Conservation (phyloP, 345 rosid species). For the Gossypium arboreum region DNA sequence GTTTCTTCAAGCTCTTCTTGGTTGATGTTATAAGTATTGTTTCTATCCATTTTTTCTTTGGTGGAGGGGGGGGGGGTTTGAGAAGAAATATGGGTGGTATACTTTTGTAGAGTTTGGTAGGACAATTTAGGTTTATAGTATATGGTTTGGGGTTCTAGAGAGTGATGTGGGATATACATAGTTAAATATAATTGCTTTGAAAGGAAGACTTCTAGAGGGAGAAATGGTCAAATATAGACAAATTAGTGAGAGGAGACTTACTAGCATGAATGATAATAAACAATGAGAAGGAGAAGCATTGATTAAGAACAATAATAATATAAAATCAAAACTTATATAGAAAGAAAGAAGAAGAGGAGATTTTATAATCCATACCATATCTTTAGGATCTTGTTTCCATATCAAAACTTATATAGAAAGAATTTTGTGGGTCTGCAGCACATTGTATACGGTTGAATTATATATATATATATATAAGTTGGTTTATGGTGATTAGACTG, state of each 20-base stretch:
- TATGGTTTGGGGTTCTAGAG: background rate
- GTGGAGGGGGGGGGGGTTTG: background rate
- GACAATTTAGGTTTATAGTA: background rate
- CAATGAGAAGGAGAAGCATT: background rate
- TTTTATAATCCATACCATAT: no score
- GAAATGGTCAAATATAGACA: background rate
- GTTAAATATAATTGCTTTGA: background rate
- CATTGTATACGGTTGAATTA: no score
- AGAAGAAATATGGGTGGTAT: no score
- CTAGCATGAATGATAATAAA: background rate
- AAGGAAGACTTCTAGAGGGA: background rate
- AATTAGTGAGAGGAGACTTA: background rate
- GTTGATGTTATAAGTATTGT: background rate
- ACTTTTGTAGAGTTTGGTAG: background rate
- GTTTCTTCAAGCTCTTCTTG: slow-evolving; percentile 22
- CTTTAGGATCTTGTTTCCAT: no score
- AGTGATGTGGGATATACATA: no score
- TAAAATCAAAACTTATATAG: no score
- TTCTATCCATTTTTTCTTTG: background rate
- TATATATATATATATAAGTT: no score
- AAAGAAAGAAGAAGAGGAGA: no score
- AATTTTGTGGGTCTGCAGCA: no score
- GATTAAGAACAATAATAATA: background rate
- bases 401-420: no score
- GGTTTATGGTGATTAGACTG: no score